phyloP scores from a whole-genome alignment of 1,284 basidiomycete species.

The Gymnopus androsaceus region DNA sequence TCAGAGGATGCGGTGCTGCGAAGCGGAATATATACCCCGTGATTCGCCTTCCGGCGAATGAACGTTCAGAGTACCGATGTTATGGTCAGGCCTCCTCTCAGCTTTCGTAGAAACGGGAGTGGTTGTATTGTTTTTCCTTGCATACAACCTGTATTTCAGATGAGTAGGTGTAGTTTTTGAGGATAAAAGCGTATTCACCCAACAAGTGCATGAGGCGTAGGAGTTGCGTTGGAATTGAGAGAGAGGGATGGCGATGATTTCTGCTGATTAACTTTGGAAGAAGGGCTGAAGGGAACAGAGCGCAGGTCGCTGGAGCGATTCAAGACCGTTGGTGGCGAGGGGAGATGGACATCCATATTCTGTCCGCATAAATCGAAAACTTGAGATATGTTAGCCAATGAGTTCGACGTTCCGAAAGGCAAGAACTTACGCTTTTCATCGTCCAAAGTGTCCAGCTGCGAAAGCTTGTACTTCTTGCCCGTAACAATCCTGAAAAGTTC shows the following conservation, averaged over 20 bases:
- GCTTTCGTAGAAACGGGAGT: too few relatives aligned
- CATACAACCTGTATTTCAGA: not conserved
- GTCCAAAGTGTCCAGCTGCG: not conserved
- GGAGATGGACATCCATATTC: not conserved
- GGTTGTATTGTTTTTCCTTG: not conserved
- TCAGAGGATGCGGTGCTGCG: too few relatives aligned
- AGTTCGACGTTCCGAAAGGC: not conserved
- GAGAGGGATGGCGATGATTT: too few relatives aligned
- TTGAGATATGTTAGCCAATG: not conserved
- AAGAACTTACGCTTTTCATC: constrained; percentile 11
- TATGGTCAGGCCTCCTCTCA: too few relatives aligned
- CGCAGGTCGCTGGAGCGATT: not conserved
- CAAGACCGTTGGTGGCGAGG: not conserved
- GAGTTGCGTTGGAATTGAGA: not conserved
- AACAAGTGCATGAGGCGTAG: not conserved
- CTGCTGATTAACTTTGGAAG: not conserved
- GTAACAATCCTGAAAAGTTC: constrained; percentile 6
- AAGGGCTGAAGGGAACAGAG: not conserved
- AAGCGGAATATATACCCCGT: too few relatives aligned
- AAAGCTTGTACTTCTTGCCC: constrained; percentile 2
- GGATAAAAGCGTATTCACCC: not conserved
- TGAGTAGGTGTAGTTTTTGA: not conserved
- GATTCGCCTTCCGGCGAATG: too few relatives aligned
- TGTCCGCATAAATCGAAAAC: constrained; percentile 2
- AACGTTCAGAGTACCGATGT: too few relatives aligned